Conservation (phyloP, 371 early-diverging fungal species). For the Mortierella sp. region DNA sequence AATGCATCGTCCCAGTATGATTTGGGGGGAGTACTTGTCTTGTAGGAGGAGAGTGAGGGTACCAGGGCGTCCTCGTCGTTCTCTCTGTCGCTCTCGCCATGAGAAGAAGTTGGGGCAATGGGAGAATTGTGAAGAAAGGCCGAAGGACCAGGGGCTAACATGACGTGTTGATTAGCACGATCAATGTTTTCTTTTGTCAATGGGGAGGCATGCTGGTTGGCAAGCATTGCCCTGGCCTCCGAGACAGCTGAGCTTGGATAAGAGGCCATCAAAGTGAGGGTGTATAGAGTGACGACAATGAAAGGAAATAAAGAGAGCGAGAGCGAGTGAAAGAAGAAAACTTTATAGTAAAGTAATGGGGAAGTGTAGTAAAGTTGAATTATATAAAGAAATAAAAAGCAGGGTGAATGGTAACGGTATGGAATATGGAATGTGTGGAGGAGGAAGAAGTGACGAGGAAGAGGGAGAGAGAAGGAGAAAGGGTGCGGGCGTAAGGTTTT, state of each 20-base stretch:
- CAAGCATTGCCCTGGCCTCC: slow-evolving; percentile 15
- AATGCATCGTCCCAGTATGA: slow-evolving; percentile 43
- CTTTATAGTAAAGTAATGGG: neutral
- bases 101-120: neutral
- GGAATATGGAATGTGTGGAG: neutral
- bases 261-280: slow-evolving; percentile 18
- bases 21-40: slow-evolving; percentile 5
- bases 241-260: slow-evolving; percentile 21
- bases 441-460: neutral
- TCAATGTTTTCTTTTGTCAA: neutral
- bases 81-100: slow-evolving; percentile 10
- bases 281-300: neutral
- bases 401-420: neutral
- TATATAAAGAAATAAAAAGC: neutral
- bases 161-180: neutral
- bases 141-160: slow-evolving; percentile 3
- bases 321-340: neutral
- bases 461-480: neutral
- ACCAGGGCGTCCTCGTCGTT: slow-evolving; percentile 35
- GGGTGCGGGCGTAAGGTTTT: too few species aligned
- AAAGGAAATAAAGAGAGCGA: slow-evolving; percentile 2
- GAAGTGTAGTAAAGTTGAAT: neutral
- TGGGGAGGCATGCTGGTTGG: neutral
- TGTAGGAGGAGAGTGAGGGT: slow-evolving; percentile 18
- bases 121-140: neutral